Evolutionary conservation across 352 stramenopile genomes (phyloP), one percentile per base, ranked within the genome.

Genomic region (Globisporangium cylindrosporum): DNA sequence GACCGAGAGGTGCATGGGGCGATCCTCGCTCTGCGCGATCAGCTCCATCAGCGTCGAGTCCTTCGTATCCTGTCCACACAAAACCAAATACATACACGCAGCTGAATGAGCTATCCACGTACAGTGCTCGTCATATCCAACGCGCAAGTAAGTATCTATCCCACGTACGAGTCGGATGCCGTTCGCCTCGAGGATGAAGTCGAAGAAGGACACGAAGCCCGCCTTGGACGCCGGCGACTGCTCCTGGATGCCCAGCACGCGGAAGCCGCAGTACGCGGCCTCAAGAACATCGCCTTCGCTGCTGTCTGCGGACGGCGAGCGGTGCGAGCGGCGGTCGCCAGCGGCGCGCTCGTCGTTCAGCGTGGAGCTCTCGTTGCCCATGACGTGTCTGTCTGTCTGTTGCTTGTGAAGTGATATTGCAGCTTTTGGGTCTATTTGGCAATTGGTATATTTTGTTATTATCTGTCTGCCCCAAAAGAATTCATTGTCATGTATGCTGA

Each of bases 101-200:
- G 3, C 15, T 20, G 6, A 43, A 43, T 34, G 3, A 57, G 53
- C 38, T 8, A 59, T 29, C 4, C 3, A 14, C 36, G 25, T 2
- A 20, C 22, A 43, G 6, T 12, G 22, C n/a, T 14, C 15, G 18
- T n/a, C 36, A 27, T 55, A 54, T 43, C 48, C 15, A 59, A 51
- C 0, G 34, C 7, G n/a, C 38, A 14, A 53, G 20, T 4, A 6
- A 77, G 12, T 38, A 38, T 38, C 32, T 9, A 38, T 38, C 67
- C 3, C 12, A 62, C 69, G 57, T 72, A 93, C 72, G 79, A 92
- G 68, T 80, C 82, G 91, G 85, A 98, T 90, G 78, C 77, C 73
- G 67, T 99, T 98, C 57, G 89, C 94, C 29, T 94, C 94, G 22
- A 99, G 85, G 66, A 99, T 97, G 78, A 99, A 99, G 81, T 99